phyloP scores from a whole-genome alignment of 805 yeast genomes.

The Candida vartiovaarae region DNA sequence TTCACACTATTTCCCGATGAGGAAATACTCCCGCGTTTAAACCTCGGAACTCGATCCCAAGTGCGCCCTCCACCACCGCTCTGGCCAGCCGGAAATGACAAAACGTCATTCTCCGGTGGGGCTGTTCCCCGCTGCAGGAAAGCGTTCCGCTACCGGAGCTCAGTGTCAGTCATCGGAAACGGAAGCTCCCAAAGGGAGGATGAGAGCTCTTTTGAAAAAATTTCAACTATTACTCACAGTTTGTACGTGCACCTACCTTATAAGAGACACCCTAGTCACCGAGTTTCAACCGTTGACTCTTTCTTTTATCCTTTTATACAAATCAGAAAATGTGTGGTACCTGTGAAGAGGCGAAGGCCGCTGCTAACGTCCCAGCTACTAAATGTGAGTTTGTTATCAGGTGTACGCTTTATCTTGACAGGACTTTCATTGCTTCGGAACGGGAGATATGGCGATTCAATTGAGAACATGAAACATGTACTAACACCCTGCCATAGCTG shows the following conservation, averaged over 20 bases:
- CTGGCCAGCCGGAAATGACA: no score
- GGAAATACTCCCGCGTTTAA: no score
- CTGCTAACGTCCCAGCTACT: slow-evolving; percentile 11
- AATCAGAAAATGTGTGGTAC: slow-evolving; percentile 18
- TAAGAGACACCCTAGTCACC: neutral
- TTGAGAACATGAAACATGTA: neutral
- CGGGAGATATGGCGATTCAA: neutral
- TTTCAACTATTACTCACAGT: neutral
- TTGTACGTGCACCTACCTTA: no score
- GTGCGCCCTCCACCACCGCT: no score
- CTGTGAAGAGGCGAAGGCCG: slow-evolving; percentile 22
- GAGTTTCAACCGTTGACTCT: neutral
- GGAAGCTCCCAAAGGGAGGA: neutral
- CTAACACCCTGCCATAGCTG: slow-evolving; percentile 6
- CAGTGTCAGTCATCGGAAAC: neutral
- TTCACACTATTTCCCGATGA: no score
- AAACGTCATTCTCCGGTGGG: no score
- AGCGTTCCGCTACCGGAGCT: slow-evolving; percentile 1
- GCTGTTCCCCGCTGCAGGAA: slow-evolving; percentile 1
- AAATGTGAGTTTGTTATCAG: slow-evolving; percentile 3
- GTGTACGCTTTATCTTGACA: neutral
- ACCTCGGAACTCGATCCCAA: no score
- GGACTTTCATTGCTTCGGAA: neutral
- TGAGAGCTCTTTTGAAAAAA: neutral
- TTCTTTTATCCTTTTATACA: neutral